These are phyloP conservation scores for Multifurca ochricompacta DNA, from an alignment of 768 basidiomycete genomes.

Conservation along the genomic window DNA sequence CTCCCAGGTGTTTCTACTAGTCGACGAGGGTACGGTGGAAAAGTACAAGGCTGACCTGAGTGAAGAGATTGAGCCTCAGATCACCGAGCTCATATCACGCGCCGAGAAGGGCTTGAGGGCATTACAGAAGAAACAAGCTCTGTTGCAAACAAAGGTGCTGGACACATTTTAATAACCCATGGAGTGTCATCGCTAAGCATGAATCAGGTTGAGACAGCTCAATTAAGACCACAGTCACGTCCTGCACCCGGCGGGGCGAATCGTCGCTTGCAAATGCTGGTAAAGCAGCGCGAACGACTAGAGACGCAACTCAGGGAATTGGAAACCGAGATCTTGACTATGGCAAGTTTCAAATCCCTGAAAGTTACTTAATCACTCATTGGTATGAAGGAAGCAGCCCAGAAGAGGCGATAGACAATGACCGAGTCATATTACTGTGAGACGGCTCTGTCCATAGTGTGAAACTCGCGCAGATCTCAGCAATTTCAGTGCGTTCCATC, in stretches of 20 bases:
- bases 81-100: slow-evolving; percentile 62
- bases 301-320: slow-evolving; percentile 54
- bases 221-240: slow-evolving; percentile 34
- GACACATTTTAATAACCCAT: neutral
- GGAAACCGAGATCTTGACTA: slow-evolving; percentile 51
- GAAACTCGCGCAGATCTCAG: no score
- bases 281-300: slow-evolving; percentile 57
- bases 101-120: slow-evolving; percentile 60
- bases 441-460: no score
- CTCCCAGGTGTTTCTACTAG: slow-evolving; percentile 63
- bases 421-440: neutral
- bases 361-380: neutral
- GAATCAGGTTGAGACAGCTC: slow-evolving; percentile 44
- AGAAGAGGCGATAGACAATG: slow-evolving; percentile 14
- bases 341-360: slow-evolving; percentile 34
- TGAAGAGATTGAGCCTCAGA: slow-evolving; percentile 76
- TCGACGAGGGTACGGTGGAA: slow-evolving; percentile 64
- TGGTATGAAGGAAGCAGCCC: slow-evolving; percentile 15
- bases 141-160: slow-evolving; percentile 56
- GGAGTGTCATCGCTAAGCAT: neutral
- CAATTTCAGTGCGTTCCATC: no score
- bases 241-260: slow-evolving; percentile 44
- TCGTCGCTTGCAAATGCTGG: slow-evolving; percentile 54
- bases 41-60: slow-evolving; percentile 68
- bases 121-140: slow-evolving; percentile 53